Percentiles rank a stretch among this genome's conserved stretches.
Conservation (phyloP, 495 filamentous ascomycete genomes). For the Monascus purpureus region DNA sequence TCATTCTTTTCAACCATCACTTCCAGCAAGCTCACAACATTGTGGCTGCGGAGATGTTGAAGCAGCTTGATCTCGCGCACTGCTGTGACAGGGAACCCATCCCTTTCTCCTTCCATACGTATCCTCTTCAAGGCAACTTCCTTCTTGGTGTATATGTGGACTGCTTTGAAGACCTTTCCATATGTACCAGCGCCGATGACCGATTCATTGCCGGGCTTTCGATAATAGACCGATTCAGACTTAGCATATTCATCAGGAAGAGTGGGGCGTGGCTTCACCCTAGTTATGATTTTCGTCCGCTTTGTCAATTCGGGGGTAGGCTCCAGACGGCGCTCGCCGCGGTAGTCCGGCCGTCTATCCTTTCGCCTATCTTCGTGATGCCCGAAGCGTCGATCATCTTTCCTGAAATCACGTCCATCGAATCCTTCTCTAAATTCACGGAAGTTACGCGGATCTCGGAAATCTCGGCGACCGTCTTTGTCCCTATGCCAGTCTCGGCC, state of each 20-base stretch:
- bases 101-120: conserved; percentile 89
- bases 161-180: conserved; percentile 96
- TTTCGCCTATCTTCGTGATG: conserved; percentile 22
- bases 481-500: conserved; percentile 28
- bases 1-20: conserved; percentile 98
- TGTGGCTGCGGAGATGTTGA: conserved; percentile 80
- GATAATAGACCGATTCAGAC: conserved; percentile 78
- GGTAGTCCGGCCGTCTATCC: conserved; percentile 27
- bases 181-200: conserved; percentile 89
- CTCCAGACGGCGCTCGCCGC: conserved; percentile 21
- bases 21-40: conserved; percentile 69
- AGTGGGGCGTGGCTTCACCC: conserved; percentile 55
- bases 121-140: conserved; percentile 90
- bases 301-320: conserved; percentile 29
- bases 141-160: conserved; percentile 84
- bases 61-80: conserved; percentile 94
- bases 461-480: conserved; percentile 21
- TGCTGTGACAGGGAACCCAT: conserved; percentile 95
- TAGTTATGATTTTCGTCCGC: conserved; percentile 55
- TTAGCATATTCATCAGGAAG: conserved; percentile 55
- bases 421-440: conserved; percentile 30
- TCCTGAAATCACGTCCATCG: conserved; percentile 22
- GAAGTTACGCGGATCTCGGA: conserved; percentile 33
- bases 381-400: conserved; percentile 27
- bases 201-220: conserved; percentile 88